Percentiles rank a stretch among this genome's conserved stretches.
phyloP scores from a whole-genome alignment of 2,329 filamentous ascomycete species.

The Penicillium aurantiogriseum region DNA sequence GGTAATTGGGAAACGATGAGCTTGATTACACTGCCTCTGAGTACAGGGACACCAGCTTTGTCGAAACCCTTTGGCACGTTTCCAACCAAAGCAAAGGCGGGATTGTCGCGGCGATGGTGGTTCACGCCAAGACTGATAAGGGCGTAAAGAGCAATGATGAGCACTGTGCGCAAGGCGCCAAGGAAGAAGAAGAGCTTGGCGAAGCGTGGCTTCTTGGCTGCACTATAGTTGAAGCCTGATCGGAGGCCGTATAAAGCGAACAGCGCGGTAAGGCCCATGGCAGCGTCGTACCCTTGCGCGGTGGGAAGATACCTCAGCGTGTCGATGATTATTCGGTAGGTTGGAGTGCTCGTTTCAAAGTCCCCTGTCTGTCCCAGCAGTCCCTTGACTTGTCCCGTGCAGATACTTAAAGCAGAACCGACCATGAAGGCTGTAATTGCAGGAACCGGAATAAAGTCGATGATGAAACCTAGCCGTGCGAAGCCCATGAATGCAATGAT shows the following conservation, averaged over 20 bases:
- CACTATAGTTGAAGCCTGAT: conserved; percentile 58
- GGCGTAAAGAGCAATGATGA: conserved; percentile 88
- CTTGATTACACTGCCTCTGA: conserved; percentile 64
- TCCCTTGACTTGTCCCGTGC: conserved; percentile 7
- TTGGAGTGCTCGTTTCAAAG: conserved; percentile 70
- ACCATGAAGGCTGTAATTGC: conserved; percentile 13
- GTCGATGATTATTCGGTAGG: conserved; percentile 79
- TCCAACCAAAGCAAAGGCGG: conserved; percentile 70
- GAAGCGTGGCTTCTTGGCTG: conserved; percentile 64
- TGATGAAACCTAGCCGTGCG: conserved; percentile 61
- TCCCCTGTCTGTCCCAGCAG: conserved; percentile 53
- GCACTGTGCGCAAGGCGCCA: conserved; percentile 78
- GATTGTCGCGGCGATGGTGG: conserved; percentile 58
- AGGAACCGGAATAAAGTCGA: conserved; percentile 11
- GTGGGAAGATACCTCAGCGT: conserved; percentile 66
- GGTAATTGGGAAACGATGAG: conserved; percentile 71
- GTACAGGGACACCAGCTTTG: conserved; percentile 66
- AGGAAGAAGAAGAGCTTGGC: conserved; percentile 80
- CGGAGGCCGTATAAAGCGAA: conserved; percentile 72
- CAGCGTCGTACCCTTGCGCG: conserved; percentile 66
- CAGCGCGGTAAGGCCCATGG: conserved; percentile 79
- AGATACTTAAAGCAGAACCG: conserved; percentile 9
- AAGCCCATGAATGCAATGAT: conserved; percentile 76
- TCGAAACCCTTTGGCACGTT: conserved; percentile 79
- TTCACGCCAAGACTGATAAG: conserved; percentile 83